Base-by-base conservation (phyloP, 2,329 filamentous ascomycete species). In the Stromatinia cepivora region DNA sequence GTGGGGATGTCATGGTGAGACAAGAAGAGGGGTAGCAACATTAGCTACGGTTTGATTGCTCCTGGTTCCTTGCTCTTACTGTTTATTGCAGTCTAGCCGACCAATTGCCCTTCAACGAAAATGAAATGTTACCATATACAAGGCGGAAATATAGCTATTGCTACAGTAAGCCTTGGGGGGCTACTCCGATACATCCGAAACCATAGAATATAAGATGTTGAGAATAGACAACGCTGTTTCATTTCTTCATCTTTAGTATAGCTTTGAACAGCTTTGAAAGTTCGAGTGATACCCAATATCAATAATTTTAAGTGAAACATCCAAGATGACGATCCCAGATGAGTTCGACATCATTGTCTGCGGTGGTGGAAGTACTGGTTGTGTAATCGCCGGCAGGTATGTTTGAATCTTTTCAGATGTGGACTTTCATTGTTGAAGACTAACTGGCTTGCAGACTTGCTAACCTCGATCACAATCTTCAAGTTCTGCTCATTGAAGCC, bases 331-430 rank as follows among this genome's bases (percentile, higher is more conserved):
- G 11, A 71, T 76, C 28, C 75, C 74, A 45, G 75, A 77, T 58
- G 83, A 84, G 74, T 82, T 85, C 34, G 84, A 86, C 73, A 80
- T 86, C 58, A 84, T 86, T 70, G 80, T 86, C 67, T 82, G 82
- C 50, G 84, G 84, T 77, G 76, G 83, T 66, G 83, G 83, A 9
- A 80, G 82, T 45, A 81, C 82, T 66, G 84, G 82, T 45, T 83
- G 83, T 73, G 80, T 85, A 28, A 78, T 86, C 63, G 84, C 85
- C 36, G 81, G 79, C 6, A 79, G 85, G 75, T 76, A 20, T 45
- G 75, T 70, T 50, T 5, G 28, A 34, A 9, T 20, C 31, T 25
- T 8, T 28, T 15, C 17, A 65, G 39, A 10, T 25, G 52, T 11
- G 2, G 34, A 9, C 22, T 15, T 13, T 11, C 45, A 58, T 39